phyloP scores from a whole-genome alignment of 2,329 filamentous ascomycete species.

The Pyrenochaeta sp. region DNA sequence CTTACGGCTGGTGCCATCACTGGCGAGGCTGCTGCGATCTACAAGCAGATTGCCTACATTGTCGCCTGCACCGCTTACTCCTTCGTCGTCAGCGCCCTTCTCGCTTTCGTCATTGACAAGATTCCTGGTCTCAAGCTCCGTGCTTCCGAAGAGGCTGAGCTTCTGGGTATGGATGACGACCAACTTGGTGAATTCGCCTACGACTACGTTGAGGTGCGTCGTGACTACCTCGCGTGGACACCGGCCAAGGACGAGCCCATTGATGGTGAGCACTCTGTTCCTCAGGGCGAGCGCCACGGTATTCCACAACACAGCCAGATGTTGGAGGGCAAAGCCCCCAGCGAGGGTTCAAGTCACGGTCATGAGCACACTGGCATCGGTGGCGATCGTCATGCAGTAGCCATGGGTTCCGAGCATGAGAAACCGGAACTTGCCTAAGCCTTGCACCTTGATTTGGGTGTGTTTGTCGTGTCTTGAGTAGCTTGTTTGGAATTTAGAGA shows the following conservation, averaged over 20 bases:
- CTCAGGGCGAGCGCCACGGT: constrained; percentile 73
- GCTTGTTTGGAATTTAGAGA: constrained; percentile 42
- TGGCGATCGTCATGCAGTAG: constrained; percentile 62
- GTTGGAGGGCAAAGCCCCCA: constrained; percentile 64
- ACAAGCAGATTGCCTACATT: constrained; percentile 83
- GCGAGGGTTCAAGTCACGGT: constrained; percentile 53
- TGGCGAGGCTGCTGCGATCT: constrained; percentile 76
- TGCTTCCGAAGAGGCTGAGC: constrained; percentile 81
- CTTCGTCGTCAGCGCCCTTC: constrained; percentile 76
- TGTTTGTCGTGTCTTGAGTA: constrained; percentile 20
- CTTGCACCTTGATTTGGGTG: constrained; percentile 17
- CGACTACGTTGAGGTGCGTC: constrained; percentile 88
- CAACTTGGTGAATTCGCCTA: constrained; percentile 91
- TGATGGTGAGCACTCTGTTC: constrained; percentile 66
- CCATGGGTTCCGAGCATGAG: constrained; percentile 55
- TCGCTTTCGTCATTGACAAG: constrained; percentile 78
- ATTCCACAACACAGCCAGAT: constrained; percentile 75
- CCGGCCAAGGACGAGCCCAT: constrained; percentile 74
- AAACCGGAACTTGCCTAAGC: constrained; percentile 23
- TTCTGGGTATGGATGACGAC: constrained; percentile 88
- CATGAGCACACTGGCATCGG: constrained; percentile 58
- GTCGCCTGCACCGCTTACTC: constrained; percentile 71
- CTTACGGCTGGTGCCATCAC: constrained; percentile 71
- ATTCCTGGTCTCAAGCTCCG: constrained; percentile 82
- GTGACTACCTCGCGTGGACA: constrained; percentile 89